Evolutionary conservation across 2,329 filamentous ascomycete genomes (phyloP), one percentile per base, ranked within the genome.

Genomic region (Kalmusia sp.): DNA sequence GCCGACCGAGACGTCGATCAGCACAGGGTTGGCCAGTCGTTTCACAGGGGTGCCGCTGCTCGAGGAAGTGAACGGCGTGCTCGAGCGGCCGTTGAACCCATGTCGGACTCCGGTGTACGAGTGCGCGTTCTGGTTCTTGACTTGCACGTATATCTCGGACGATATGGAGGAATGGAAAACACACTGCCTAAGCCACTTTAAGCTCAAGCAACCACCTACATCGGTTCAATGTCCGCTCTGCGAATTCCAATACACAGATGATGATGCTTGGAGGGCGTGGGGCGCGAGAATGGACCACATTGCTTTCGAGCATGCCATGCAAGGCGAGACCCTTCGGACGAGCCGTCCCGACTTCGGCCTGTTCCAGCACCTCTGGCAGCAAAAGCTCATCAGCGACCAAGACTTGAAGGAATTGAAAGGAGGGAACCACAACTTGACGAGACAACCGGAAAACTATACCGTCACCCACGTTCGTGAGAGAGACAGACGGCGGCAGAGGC

Each of bases 91-190:
- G n/a, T 35, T 44, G 33, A 57, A 53, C 21, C 44, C 41, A 33
- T 48, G 49, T 39, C 54, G 57, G 9, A 34, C 21, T 7, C 55
- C 63, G 28, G 39, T 57, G 14, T 67, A 61, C 51, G 67, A 69
- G 40, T 69, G 67, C 50, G 54, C 59, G 21, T 68, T 69, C 51
- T 59, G 56, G 61, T 69, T 68, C 57, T 57, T 69, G 37, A 60
- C 51, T 37, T 69, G 67, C 56, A 53, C 57, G 19, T 66, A 64
- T 52, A 51, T 60, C 38, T 58, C 62, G 1, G 3, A 48, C 49
- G 48, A 60, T 49, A 25, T 52, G 51, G 62, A 66, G 21, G 61
- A 67, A 37, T 69, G 67, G 67, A 46, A 49, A 22, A 60, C 46
- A 17, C 67, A 69, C 59, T 64, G 62, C 45, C 43, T 67, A 12